These are phyloP conservation scores for Triticum aestivum DNA, from an alignment of 176 grass and related monocot genomes.

Conservation along the genomic window IWGSC_CS_RefSeq_v2.1 NC_057809.1:555445833-555446332, in stretches of 20 bases:
- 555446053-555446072: conserved; percentile 69
- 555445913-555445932: conserved; percentile 9
- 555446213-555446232: conserved; percentile 27
- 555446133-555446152: conserved; percentile 48
- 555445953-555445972: conserved; percentile 51
- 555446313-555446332: conserved; percentile 7
- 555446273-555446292: conserved; percentile 58
- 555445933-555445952: conserved; percentile 11
- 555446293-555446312: conserved; percentile 47
- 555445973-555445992: conserved; percentile 36
- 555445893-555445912: neutral
- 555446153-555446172: conserved; percentile 81
- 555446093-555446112: conserved; percentile 76
- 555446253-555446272: conserved; percentile 47
- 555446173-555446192: conserved; percentile 59
- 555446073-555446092: conserved; percentile 62
- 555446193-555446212: neutral
- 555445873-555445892: neutral
- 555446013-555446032: conserved; percentile 56
- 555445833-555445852: neutral
- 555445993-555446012: conserved; percentile 68
- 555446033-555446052: conserved; percentile 55
- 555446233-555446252: conserved; percentile 46
- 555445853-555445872: neutral
- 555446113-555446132: conserved; percentile 12